A percentile compares a stretch with the other conserved stretches of the same genome.
phyloP scores from a whole-genome alignment of 2,329 filamentous ascomycete species.

The Neospermospora avenae region DNA sequence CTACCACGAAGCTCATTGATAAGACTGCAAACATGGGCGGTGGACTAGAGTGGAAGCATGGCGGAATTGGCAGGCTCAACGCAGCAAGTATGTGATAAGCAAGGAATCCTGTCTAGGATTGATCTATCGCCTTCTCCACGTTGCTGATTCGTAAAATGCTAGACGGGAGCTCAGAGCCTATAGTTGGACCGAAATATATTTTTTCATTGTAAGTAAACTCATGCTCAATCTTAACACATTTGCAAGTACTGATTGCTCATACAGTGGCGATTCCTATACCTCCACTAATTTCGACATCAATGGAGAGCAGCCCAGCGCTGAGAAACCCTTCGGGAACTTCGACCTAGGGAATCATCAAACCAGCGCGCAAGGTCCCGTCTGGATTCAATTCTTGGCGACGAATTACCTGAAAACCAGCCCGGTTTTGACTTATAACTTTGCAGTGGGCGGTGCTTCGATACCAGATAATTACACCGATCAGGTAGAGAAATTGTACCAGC shows the following conservation, averaged over 20 bases:
- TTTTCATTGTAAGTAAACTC: conserved; percentile 1
- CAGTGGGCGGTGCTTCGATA: conserved; percentile 39
- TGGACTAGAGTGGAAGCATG: not conserved
- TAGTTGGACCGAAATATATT: conserved; percentile 1
- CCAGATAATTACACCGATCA: conserved; percentile 34
- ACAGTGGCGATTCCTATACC: conserved; percentile 37
- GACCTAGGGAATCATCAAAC: conserved; percentile 32
- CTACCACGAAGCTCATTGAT: not conserved
- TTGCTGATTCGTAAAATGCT: not conserved
- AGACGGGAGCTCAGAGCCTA: not conserved
- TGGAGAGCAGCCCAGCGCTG: conserved; percentile 27
- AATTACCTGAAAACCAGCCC: conserved; percentile 34
- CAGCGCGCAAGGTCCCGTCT: conserved; percentile 45
- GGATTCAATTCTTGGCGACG: conserved; percentile 45
- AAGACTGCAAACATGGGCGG: not conserved
- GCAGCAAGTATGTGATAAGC: not conserved
- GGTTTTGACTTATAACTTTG: conserved; percentile 47
- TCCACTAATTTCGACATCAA: conserved; percentile 35
- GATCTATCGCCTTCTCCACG: not conserved
- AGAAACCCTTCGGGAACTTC: conserved; percentile 37
- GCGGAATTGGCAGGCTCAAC: not conserved
- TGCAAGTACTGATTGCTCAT: not conserved
- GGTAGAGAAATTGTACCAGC: conserved; percentile 12
- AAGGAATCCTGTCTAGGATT: not conserved
- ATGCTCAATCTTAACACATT: not conserved